Base-by-base conservation (phyloP, 2,329 filamentous ascomycete species). In the Alternaria sp. region DNA sequence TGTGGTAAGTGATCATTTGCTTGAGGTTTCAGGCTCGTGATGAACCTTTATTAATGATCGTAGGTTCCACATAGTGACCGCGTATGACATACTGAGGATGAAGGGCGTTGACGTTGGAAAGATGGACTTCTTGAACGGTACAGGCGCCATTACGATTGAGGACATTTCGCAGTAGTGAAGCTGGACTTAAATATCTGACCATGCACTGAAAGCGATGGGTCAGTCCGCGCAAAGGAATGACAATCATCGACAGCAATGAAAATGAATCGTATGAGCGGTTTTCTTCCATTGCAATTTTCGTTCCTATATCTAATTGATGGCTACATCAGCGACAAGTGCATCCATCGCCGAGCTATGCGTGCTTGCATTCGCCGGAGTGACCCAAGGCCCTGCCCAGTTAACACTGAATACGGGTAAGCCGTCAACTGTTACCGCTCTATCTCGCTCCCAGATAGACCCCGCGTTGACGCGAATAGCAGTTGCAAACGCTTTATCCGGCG, bases 261-360 rank as follows among this genome's bases (percentile, higher is more conserved):
- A 4, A 40, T 40, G n/a, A 40, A 17, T 40, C 5, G 3, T 17
- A 6, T 40, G 4, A 40, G 4, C 5, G 0, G 32, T 8, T 40
- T 40, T 40, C 32, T 40, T 40, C 32, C 15, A 40, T 6, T 40
- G 0, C 1, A 5, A 5, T 40, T 15, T 5, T 40, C 8, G n/a
- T n/a, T n/a, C n/a, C n/a, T n/a, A n/a, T n/a, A n/a, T 17, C 17
- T 15, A 40, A 3, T 40, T 15, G 32, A 40, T 4, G 32, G 10
- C 32, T n/a, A n/a, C 9, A 8, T 5, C 17, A 5, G 49, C 90
- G 62, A 93, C 87, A 28, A 93, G 79, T 36, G 85, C 86, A 78
- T 92, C 90, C 77, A 92, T 79, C 0, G 88, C 90, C 17, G 87
- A 88, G 71, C 86, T 87, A 49, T 92, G 90, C 21, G 88, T 87